phyloP scores from a whole-genome alignment of 106 monocot genomes.

The Dendrobium officinale region DNA sequence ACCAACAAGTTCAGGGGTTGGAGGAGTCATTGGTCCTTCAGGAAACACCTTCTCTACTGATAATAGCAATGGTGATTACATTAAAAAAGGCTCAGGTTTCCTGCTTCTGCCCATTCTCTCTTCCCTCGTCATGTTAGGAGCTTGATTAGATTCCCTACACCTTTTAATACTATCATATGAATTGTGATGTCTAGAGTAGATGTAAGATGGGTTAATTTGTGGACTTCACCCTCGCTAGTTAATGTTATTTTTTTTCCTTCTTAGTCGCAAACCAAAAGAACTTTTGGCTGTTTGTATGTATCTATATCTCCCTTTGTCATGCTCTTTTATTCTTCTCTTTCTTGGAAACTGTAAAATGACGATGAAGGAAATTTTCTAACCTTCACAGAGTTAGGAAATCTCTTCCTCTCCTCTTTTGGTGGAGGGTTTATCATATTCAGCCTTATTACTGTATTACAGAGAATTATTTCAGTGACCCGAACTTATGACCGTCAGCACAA shows the following conservation, averaged over 20 bases:
- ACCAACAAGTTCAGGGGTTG: background rate
- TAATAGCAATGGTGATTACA: background rate
- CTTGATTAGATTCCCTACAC: background rate
- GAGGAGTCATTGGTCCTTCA: constrained; percentile 1
- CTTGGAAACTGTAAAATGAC: background rate
- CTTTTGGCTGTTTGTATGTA: background rate
- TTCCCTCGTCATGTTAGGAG: background rate
- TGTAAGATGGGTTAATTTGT: background rate
- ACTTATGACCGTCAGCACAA: no score
- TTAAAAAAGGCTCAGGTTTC: background rate
- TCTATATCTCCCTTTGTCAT: background rate
- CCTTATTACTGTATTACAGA: no score
- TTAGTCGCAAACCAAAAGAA: background rate
- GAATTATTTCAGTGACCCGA: no score
- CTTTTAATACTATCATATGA: background rate
- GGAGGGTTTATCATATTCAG: no score
- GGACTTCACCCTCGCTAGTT: background rate
- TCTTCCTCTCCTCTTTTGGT: no score
- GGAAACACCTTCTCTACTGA: constrained; percentile 1
- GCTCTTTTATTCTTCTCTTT: background rate
- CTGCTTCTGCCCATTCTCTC: background rate
- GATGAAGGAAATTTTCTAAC: background rate
- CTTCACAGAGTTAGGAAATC: no score
- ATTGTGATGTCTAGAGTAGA: background rate
- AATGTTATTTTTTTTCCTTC: background rate